Evolutionary conservation across 805 yeast genomes (phyloP).

Genomic region (Helenozyma baotianmanensis): DNA sequence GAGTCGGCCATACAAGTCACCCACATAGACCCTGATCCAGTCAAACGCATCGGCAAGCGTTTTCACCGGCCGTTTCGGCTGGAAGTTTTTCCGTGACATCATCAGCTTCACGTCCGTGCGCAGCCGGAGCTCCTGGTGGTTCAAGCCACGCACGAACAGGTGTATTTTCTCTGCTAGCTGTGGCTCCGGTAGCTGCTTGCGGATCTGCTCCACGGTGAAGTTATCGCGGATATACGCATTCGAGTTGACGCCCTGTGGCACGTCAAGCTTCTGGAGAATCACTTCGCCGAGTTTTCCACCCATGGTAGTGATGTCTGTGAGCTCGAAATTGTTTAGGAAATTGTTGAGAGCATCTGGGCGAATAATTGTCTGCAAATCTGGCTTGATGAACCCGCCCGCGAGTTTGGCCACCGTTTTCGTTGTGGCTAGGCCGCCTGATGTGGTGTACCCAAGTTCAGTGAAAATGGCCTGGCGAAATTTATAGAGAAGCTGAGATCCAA

Average conservation of each 20-base stretch:
- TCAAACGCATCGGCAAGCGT: slow-evolving; percentile 53
- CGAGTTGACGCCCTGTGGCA: slow-evolving; percentile 46
- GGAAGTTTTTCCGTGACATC: slow-evolving; percentile 83
- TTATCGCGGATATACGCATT: slow-evolving; percentile 46
- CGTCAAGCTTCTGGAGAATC: slow-evolving; percentile 44
- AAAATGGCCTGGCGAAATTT: slow-evolving; percentile 52
- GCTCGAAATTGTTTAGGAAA: slow-evolving; percentile 58
- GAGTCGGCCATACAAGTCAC: slow-evolving; percentile 69
- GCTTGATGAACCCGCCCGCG: slow-evolving; percentile 82
- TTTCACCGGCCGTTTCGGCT: slow-evolving; percentile 47
- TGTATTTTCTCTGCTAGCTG: slow-evolving; percentile 52
- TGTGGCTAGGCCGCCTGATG: slow-evolving; percentile 83
- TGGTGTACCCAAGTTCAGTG: slow-evolving; percentile 65
- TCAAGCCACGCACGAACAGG: slow-evolving; percentile 61
- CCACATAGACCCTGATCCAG: slow-evolving; percentile 82
- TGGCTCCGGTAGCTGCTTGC: slow-evolving; percentile 32
- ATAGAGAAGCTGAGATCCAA: slow-evolving; percentile 60
- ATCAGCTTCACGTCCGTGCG: slow-evolving; percentile 72
- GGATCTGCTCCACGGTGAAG: slow-evolving; percentile 28
- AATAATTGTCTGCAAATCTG: slow-evolving; percentile 79
- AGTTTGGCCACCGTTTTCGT: slow-evolving; percentile 79
- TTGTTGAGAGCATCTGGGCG: slow-evolving; percentile 40
- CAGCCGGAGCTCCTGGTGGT: slow-evolving; percentile 48
- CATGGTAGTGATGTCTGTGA: slow-evolving; percentile 80
- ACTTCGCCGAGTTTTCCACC: slow-evolving; percentile 84